phyloP scores from a whole-genome alignment of 108 stramenopile species.

The Epithemia pelagica region DNA sequence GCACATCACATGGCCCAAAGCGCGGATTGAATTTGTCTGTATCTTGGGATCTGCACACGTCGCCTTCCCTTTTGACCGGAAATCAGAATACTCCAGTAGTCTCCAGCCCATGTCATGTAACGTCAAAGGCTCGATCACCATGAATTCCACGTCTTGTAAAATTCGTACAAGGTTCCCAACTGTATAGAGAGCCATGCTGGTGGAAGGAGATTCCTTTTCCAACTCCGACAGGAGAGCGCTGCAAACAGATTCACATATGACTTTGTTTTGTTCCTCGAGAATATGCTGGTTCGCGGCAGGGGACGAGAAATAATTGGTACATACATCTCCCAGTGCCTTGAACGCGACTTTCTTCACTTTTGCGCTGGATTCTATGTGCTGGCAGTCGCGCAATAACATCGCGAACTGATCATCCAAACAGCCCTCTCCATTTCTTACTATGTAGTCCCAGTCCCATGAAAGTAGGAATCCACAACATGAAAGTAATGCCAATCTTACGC shows the following conservation, averaged over 20 bases:
- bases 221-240: neutral
- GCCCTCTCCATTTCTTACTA: conserved; percentile 11
- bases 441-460: conserved; percentile 38
- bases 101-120: neutral
- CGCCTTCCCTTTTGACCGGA: conserved; percentile 35
- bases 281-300: neutral
- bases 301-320: conserved; percentile 6
- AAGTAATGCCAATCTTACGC: conserved; percentile 6
- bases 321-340: conserved; percentile 64
- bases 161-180: conserved; percentile 48
- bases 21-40: conserved; percentile 60
- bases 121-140: conserved; percentile 27
- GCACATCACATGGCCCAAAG: conserved; percentile 41
- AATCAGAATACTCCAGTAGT: neutral
- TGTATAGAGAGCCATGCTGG: conserved; percentile 46
- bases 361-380: conserved; percentile 24
- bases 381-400: conserved; percentile 30
- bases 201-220: neutral
- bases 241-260: conserved; percentile 34
- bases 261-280: neutral
- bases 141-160: conserved; percentile 14
- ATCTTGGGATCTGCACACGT: conserved; percentile 21
- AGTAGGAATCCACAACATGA: conserved; percentile 34
- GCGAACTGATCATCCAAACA: conserved; percentile 12
- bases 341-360: conserved; percentile 46